Evolutionary conservation across 129 eudicot genomes (phyloP).

Genomic region (Ambrosia trifida): DNA sequence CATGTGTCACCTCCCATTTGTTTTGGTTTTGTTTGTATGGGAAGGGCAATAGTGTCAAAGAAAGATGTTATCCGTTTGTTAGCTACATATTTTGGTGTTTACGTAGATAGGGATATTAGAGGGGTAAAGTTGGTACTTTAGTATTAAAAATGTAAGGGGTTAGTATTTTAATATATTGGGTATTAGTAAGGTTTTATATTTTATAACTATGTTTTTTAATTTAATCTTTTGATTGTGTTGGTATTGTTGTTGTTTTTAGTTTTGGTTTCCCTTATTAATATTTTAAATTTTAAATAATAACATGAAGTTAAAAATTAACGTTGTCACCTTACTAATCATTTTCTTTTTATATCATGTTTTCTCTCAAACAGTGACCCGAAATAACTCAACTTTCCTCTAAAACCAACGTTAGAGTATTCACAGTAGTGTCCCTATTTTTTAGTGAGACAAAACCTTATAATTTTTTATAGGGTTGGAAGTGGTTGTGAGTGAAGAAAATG

Average conservation of each 20-base stretch:
- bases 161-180: slow-evolving; percentile 23
- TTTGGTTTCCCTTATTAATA: too few species aligned
- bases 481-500: too few species aligned
- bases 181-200: background rate
- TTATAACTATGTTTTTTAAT: background rate
- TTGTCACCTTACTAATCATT: too few species aligned
- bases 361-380: too few species aligned
- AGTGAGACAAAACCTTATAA: too few species aligned
- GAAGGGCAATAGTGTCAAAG: slow-evolving; percentile 8
- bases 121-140: slow-evolving; percentile 32
- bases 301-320: too few species aligned
- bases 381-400: too few species aligned
- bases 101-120: slow-evolving; percentile 28
- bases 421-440: too few species aligned
- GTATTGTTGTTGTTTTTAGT: background rate
- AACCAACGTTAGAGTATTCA: too few species aligned
- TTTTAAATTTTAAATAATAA: too few species aligned
- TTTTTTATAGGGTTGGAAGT: too few species aligned
- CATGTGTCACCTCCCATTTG: slow-evolving; percentile 17
- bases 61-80: background rate
- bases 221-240: background rate
- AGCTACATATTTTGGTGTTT: slow-evolving; percentile 6
- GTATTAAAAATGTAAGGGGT: slow-evolving; percentile 21
- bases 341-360: too few species aligned
- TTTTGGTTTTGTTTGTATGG: slow-evolving; percentile 32